Conservation (phyloP, 2,329 filamentous ascomycete genomes). For the Aspergillus fructus region DNA sequence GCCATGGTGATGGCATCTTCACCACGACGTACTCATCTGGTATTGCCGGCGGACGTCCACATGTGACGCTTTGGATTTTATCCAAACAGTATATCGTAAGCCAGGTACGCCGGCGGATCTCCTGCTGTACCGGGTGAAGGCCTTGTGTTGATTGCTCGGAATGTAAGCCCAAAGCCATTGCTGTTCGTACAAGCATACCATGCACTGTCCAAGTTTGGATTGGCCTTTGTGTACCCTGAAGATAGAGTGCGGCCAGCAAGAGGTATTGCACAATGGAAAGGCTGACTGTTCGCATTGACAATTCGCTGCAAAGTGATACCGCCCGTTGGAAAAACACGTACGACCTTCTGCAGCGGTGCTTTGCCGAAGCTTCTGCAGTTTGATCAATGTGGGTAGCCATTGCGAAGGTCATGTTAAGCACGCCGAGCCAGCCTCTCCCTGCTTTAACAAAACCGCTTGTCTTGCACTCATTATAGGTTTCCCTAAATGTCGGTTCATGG, state of each 20-base stretch:
- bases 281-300: background rate
- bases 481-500: constrained; percentile 24
- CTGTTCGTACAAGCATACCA: constrained; percentile 27
- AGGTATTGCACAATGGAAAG: constrained; percentile 48
- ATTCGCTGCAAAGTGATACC: background rate
- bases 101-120: too few species aligned
- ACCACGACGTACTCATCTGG: too few species aligned
- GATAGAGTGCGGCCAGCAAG: constrained; percentile 51
- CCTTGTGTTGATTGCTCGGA: too few species aligned
- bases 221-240: constrained; percentile 55
- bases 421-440: constrained; percentile 30
- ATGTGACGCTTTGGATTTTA: too few species aligned
- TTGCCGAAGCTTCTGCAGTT: constrained; percentile 19
- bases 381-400: constrained; percentile 22
- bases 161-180: too few species aligned
- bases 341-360: constrained; percentile 26
- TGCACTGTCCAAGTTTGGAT: constrained; percentile 56
- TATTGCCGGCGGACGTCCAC: too few species aligned
- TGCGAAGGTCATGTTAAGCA: constrained; percentile 31
- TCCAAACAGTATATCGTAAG: too few species aligned
- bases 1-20: too few species aligned
- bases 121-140: too few species aligned
- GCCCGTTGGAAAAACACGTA: constrained; percentile 9
- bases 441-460: constrained; percentile 22
- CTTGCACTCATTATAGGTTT: constrained; percentile 24